phyloP scores from a whole-genome alignment of 2,329 filamentous ascomycete genomes.

The Fusarium cicatricum region DNA sequence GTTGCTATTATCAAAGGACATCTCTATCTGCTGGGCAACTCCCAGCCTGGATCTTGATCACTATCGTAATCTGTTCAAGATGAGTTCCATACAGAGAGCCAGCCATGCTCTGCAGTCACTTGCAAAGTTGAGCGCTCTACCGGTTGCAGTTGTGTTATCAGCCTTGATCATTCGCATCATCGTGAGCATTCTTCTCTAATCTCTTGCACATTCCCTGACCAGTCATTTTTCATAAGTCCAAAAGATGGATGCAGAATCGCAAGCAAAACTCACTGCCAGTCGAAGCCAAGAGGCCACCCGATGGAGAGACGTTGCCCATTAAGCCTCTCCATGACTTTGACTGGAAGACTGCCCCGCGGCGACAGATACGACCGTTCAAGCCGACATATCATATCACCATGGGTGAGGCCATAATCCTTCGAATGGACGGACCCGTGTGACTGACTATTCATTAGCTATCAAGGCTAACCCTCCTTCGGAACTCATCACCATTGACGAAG shows the following conservation, averaged over 20 bases:
- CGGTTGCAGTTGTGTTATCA: slow-evolving; percentile 12
- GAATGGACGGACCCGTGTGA: too few species aligned
- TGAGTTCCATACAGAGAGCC: background rate
- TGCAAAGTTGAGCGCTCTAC: slow-evolving; percentile 14
- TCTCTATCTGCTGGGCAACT: too few species aligned
- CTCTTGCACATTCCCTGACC: background rate
- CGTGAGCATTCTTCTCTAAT: slow-evolving; percentile 2
- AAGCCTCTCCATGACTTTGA: slow-evolving; percentile 47
- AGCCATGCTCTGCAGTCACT: slow-evolving; percentile 4
- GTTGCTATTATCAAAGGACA: too few species aligned
- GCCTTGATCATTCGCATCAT: slow-evolving; percentile 13
- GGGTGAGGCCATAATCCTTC: slow-evolving; percentile 48
- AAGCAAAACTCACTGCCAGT: slow-evolving; percentile 7
- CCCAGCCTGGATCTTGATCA: too few species aligned
- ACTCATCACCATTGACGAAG: slow-evolving; percentile 59
- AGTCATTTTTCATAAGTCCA: slow-evolving; percentile 13
- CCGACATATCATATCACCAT: slow-evolving; percentile 63
- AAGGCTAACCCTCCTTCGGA: slow-evolving; percentile 53
- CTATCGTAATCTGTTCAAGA: background rate
- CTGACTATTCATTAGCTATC: slow-evolving; percentile 4
- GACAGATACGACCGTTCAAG: slow-evolving; percentile 58
- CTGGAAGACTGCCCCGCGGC: slow-evolving; percentile 51
- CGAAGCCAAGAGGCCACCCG: background rate
- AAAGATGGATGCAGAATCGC: slow-evolving; percentile 30
- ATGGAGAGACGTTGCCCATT: slow-evolving; percentile 11